A percentile compares a stretch with the other conserved stretches of the same genome.
Evolutionary conservation across 1,139 yeast genomes (phyloP).

Genomic region (Blastobotrys buckinghamii): DNA sequence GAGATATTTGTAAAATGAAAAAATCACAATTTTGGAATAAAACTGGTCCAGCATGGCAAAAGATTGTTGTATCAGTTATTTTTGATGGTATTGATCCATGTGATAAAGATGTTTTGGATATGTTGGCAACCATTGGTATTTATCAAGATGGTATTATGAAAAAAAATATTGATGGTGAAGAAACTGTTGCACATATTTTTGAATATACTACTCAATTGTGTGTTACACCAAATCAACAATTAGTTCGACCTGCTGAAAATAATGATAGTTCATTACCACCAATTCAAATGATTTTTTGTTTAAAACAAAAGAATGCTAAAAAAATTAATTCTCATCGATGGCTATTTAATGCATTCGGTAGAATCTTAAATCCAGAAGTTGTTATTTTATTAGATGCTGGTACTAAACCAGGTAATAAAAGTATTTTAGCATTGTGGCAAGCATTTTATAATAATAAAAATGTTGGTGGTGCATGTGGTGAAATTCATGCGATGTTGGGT

Average conservation of each 20-base stretch:
- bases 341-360: slow-evolving; percentile 92
- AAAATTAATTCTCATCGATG: slow-evolving; percentile 95
- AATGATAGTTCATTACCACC: slow-evolving; percentile 57
- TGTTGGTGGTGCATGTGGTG: slow-evolving; percentile 98
- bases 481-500: slow-evolving; percentile 90
- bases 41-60: slow-evolving; percentile 94
- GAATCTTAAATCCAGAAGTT: slow-evolving; percentile 78
- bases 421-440: slow-evolving; percentile 89
- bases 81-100: slow-evolving; percentile 95
- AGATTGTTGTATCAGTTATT: slow-evolving; percentile 80
- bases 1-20: slow-evolving; percentile 69
- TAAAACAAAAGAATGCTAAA: slow-evolving; percentile 84
- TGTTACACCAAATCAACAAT: slow-evolving; percentile 46
- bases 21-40: slow-evolving; percentile 48
- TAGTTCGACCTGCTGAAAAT: slow-evolving; percentile 50
- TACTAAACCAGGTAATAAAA: slow-evolving; percentile 81
- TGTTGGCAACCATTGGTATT: slow-evolving; percentile 86
- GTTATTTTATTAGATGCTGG: slow-evolving; percentile 88
- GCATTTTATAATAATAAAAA: slow-evolving; percentile 92
- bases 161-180: slow-evolving; percentile 79
- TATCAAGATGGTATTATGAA: slow-evolving; percentile 94
- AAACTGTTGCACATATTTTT: slow-evolving; percentile 85
- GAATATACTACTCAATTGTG: slow-evolving; percentile 72
- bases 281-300: slow-evolving; percentile 81
- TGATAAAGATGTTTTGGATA: slow-evolving; percentile 72